Percentiles rank a stretch among this genome's conserved stretches.
Conservation (phyloP, 345 rosid genomes). For the Eucalyptus tenuipes region DNA sequence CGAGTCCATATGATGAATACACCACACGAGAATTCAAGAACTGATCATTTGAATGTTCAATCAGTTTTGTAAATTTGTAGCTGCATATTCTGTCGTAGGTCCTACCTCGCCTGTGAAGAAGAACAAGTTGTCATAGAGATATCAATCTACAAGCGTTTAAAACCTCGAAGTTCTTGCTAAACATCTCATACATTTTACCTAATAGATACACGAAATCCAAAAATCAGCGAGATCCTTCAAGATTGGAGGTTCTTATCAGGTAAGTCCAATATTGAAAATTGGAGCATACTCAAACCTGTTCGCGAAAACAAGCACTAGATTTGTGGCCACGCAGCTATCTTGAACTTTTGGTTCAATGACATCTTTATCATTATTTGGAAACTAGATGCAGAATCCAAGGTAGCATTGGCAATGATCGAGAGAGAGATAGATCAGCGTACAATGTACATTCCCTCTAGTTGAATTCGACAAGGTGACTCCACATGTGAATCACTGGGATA, state of each 20-base stretch:
- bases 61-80: neutral
- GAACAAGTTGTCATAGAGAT: neutral
- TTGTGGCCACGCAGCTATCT: neutral
- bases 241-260: neutral
- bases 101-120: neutral
- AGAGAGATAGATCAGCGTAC: neutral
- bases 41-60: neutral
- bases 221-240: neutral
- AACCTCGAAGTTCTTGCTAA: neutral
- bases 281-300: neutral
- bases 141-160: neutral
- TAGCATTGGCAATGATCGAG: neutral
- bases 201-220: neutral
- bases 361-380: neutral
- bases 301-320: neutral
- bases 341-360: neutral
- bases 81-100: neutral
- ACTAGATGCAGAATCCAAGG: neutral
- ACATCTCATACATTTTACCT: neutral
- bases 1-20: neutral
- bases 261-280: neutral
- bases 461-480: neutral
- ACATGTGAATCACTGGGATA: constrained; percentile 8
- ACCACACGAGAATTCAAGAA: neutral
- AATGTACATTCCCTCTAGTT: neutral